These are phyloP conservation scores for Chytriomyces sp. DNA, from an alignment of 192 early-diverging fungal species.

Conservation along the genomic window DNA sequence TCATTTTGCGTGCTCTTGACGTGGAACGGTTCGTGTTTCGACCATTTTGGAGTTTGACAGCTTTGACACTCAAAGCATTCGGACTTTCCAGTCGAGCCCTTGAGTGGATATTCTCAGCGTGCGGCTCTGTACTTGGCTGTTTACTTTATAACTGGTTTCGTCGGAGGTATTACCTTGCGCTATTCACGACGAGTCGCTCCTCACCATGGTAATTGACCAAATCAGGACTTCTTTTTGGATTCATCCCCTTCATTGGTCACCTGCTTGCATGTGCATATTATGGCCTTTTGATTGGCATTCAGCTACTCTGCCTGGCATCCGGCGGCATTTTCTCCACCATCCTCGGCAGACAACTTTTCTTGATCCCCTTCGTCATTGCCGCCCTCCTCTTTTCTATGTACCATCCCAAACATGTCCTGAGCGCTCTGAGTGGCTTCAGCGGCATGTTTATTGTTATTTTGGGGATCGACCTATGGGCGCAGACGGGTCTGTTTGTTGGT, in stretches of 20 bases:
- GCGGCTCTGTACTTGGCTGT: conserved; percentile 8
- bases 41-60: too few relatives aligned
- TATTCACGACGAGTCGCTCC: neutral
- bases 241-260: neutral
- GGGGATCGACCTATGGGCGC: conserved; percentile 9
- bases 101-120: conserved; percentile 6
- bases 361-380: neutral
- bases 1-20: neutral
- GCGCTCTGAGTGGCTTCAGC: neutral
- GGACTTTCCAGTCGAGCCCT: conserved; percentile 14
- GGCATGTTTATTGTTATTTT: conserved; percentile 3
- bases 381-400: neutral
- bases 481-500: neutral
- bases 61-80: neutral
- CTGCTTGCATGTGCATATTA: neutral
- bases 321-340: conserved; percentile 8
- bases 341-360: neutral
- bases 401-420: neutral
- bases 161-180: neutral
- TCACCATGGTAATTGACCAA: neutral
- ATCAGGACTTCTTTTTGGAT: neutral
- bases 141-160: neutral
- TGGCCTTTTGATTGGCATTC: neutral
- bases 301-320: conserved; percentile 1
- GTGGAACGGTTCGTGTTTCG: conserved; percentile 23